Percentiles rank a stretch among this genome's conserved stretches.
Evolutionary conservation across 441 rosid genomes (phyloP).

Genomic region (Gossypium aridum): DNA sequence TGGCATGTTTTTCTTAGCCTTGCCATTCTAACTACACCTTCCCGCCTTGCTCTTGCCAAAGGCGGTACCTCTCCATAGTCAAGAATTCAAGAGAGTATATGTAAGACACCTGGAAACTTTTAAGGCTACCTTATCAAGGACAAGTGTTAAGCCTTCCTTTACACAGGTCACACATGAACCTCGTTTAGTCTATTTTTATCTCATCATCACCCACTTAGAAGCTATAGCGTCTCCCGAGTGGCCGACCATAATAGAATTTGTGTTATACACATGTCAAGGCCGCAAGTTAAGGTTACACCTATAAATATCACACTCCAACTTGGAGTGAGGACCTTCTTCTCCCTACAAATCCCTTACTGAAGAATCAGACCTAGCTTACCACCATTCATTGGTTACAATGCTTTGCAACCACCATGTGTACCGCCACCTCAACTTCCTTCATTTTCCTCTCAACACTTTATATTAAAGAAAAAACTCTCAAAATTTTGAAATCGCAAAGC

Average conservation of each 20-base stretch:
- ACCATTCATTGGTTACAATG: not conserved
- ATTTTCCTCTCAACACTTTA: not conserved
- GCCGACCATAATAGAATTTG: not conserved
- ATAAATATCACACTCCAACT: not conserved
- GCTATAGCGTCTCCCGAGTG: not conserved
- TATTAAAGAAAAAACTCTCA: not conserved
- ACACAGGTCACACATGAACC: not conserved
- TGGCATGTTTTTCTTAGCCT: not conserved
- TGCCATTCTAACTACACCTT: not conserved
- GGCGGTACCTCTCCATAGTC: not conserved
- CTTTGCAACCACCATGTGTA: not conserved
- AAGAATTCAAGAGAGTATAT: not conserved
- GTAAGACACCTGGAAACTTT: not conserved
- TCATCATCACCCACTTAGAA: not conserved
- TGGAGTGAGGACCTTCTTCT: not conserved
- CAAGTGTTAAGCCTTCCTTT: not conserved
- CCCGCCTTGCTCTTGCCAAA: not conserved
- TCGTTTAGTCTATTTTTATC: not conserved
- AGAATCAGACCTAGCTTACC: not conserved
- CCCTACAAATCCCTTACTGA: not conserved
- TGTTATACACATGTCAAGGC: not conserved
- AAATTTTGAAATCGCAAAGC: not conserved
- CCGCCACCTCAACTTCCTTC: not conserved
- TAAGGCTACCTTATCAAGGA: not conserved
- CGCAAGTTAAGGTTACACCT: not conserved